These are phyloP conservation scores for Xylaria sp. DNA, from an alignment of 2,329 filamentous ascomycete species.

Conservation along the genomic window DNA sequence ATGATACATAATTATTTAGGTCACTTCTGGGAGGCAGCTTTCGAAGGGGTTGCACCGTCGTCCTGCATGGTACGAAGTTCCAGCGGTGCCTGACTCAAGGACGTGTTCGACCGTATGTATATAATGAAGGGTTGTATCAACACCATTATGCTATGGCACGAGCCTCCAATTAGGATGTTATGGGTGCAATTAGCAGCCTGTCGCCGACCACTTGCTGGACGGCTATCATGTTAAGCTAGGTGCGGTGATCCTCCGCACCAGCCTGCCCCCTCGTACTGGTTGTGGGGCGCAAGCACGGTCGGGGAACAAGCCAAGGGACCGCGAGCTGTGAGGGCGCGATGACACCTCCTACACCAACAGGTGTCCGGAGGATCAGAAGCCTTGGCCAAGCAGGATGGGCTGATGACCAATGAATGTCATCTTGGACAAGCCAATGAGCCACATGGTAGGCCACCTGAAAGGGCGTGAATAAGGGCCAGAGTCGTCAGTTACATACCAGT, in stretches of 20 bases:
- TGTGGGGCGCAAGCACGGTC: constrained; percentile 16
- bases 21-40: constrained; percentile 17
- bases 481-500: constrained; percentile 15
- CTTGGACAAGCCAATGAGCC: constrained; percentile 7
- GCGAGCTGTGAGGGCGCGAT: constrained; percentile 15
- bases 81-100: constrained; percentile 19
- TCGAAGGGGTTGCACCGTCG: constrained; percentile 1
- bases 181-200: constrained; percentile 21
- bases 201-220: constrained; percentile 21
- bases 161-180: constrained; percentile 20
- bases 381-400: constrained; percentile 34
- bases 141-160: constrained; percentile 15
- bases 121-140: constrained; percentile 6
- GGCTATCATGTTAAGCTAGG: constrained; percentile 23
- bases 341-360: constrained; percentile 19
- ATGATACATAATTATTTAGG: background rate
- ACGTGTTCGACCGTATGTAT: constrained; percentile 8
- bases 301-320: constrained; percentile 31
- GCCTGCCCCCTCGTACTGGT: constrained; percentile 29
- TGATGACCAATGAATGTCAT: constrained; percentile 27
- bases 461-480: constrained; percentile 13
- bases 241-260: constrained; percentile 32
- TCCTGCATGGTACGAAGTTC: constrained; percentile 4
- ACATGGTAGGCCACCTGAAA: background rate
- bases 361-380: constrained; percentile 41